Percentiles rank a stretch among this genome's conserved stretches.
These are phyloP conservation scores for Bacterosira constricta DNA, from an alignment of 108 stramenopile species.

Conservation along the genomic window DNA sequence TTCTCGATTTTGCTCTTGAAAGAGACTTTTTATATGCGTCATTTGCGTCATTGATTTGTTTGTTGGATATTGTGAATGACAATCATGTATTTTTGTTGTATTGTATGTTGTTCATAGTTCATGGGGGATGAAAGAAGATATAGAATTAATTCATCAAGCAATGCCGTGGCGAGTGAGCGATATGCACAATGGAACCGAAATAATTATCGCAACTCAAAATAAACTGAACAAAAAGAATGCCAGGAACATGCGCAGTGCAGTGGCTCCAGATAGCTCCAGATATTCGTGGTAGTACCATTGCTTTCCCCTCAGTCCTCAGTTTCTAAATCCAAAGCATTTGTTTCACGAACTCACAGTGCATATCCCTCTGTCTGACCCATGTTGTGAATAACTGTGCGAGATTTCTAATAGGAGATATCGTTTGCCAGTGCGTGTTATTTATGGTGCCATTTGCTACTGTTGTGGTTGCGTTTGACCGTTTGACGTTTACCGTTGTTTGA, in stretches of 20 bases:
- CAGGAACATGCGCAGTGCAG: too few species aligned
- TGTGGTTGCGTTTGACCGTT: too few species aligned
- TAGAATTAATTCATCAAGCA: not conserved
- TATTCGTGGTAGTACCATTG: too few species aligned
- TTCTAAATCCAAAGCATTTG: not conserved
- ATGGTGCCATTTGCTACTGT: too few species aligned
- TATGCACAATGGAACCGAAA: not conserved
- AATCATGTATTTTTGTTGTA: not conserved
- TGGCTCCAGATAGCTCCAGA: too few species aligned
- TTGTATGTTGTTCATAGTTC: not conserved
- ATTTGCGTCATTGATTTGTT: not conserved
- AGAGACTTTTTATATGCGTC: slow-evolving; percentile 4
- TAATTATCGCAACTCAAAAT: not conserved
- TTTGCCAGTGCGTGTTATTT: too few species aligned
- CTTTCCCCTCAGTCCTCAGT: not conserved
- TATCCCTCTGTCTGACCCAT: slow-evolving; percentile 17
- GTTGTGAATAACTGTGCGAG: too few species aligned
- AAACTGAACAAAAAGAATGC: too few species aligned
- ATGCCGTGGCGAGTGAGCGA: not conserved
- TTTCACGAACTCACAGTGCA: slow-evolving; percentile 8
- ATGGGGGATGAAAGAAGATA: not conserved
- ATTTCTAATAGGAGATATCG: too few species aligned
- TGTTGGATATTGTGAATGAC: not conserved
- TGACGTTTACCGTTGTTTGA: too few species aligned
- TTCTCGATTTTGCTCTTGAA: slow-evolving; percentile 48